Evolutionary conservation across 2,329 filamentous ascomycete species (phyloP).

Genomic region (Trichoderma sp.): DNA sequence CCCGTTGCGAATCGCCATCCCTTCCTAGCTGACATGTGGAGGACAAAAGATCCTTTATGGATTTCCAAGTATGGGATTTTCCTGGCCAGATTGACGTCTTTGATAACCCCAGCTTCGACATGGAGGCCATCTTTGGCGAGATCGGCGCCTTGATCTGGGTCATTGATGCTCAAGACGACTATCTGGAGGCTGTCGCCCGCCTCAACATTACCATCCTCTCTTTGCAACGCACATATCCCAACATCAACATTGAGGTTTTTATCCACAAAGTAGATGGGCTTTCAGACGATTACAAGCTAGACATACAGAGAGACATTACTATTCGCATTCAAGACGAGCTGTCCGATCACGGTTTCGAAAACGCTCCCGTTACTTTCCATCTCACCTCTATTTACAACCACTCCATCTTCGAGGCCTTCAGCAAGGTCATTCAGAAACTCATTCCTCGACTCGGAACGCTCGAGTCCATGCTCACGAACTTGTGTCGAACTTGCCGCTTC

Average conservation of each 20-base stretch:
- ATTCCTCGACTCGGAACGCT: conserved; percentile 90
- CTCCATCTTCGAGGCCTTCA: conserved; percentile 96
- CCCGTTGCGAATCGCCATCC: too few relatives aligned
- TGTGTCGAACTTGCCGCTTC: conserved; percentile 90
- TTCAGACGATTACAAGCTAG: conserved; percentile 91
- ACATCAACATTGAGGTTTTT: conserved; percentile 97
- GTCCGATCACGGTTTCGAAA: conserved; percentile 87
- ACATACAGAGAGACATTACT: conserved; percentile 94
- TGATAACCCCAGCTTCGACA: conserved; percentile 82
- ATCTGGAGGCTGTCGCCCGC: conserved; percentile 82
- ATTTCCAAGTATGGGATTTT: conserved; percentile 98
- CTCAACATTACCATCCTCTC: conserved; percentile 87
- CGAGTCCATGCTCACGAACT: conserved; percentile 88
- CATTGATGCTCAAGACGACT: conserved; percentile 97
- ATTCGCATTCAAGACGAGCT: conserved; percentile 96
- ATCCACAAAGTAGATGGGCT: conserved; percentile 99
- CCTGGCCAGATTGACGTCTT: conserved; percentile 90
- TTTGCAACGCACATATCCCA: conserved; percentile 82
- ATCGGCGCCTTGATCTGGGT: conserved; percentile 97
- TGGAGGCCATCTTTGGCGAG: conserved; percentile 89
- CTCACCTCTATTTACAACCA: conserved; percentile 98
- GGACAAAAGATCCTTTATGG: conserved; percentile 82
- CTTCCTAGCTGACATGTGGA: conserved; percentile 8
- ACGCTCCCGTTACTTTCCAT: conserved; percentile 90
- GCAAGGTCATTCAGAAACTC: conserved; percentile 96